Base-by-base conservation (phyloP, 768 basidiomycete genomes). In the Hemileccinum impolitum region DNA sequence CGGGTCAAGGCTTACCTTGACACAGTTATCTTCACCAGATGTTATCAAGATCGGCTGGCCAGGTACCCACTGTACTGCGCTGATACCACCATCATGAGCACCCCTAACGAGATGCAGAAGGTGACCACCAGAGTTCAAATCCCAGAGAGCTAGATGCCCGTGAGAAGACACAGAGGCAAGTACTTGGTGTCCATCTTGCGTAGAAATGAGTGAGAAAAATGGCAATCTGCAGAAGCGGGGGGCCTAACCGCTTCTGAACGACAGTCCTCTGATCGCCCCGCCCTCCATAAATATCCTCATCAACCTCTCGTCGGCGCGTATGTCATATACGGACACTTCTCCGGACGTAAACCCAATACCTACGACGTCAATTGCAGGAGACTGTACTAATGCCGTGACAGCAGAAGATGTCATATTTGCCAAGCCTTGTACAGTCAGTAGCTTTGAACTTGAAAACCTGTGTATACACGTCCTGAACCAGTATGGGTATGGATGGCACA, bases 301-400 rank as follows among this genome's bases (percentile, higher is more conserved):
- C 10, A 99, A 72, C 26, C 85, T 78, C 65, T 97, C 94, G 53
- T 95, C 94, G 10, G 89, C 80, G 30, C 93, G 83, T 42, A 97
- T 78, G 62, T 99, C 96, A 61, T 94, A 88, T 4, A 99, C 77
- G 0, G 86, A 84, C 25, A 96, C 82, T 58, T 89, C 84, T 35
- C 96, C 96, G 1, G 88, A 90, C 1, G 84, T 74, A 64, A 90
- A 91, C 1, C 93, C 95, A 42, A 99, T 74, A n/a, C 91, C 96
- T 34, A 98, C 78, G 10, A 98, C 92, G 60, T 99, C 96, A 45
- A 98, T 87, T 13, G 94, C 96, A 21, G 95, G 94, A 9, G 93
- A 94, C 64, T 96, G 96, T 1, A 82, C 81, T 34, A 97, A 61
- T 3, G 85, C 73, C 2, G 91, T 94, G 55, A 98, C 81, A 9